Evolutionary conservation across 2,329 filamentous ascomycete genomes (phyloP), one percentile per base, ranked within the genome.

Genomic region (Cladobotryum mycophilum): DNA sequence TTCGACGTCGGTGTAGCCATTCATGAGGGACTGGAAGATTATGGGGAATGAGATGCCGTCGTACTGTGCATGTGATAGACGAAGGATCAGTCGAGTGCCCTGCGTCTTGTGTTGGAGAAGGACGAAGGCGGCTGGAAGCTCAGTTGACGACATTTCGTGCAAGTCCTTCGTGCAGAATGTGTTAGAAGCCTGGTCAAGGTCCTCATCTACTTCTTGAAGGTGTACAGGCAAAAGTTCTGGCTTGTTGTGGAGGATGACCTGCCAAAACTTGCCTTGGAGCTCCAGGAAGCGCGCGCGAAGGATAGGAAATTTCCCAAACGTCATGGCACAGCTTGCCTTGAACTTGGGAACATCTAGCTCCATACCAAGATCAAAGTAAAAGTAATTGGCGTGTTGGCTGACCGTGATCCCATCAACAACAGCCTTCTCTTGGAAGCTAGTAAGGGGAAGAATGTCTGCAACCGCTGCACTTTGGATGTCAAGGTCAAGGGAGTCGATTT

Each of bases 11-110:
- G 53, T 48, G 53, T 75, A 75, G 7, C 67, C 60, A 3, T 62
- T 61, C 1, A 67, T 60, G 36, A 75, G 61, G 12, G 70, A 64
- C 3, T 62, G 57, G 25, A 72, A 61, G 2, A 75, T 62, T 9
- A 60, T 58, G 1, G 72, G 71, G 4, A 76, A 62, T 47, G 64
- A 72, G 20, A 75, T 66, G 25, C 73, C 73, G 46, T 76, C 73
- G 48, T 76, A 76, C 52, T 76, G 73, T 1, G 73, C 73, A 53
- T 76, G 74, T 0, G 74, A 77, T 11, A 77, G 11, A 17, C 60
- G 58, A 36, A 62, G 37, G 3, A 60, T 45, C 3, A 64, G 30
- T 12, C 55, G 51, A 5, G 47, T 37, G 11, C 55, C 60, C 18
- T 58, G 51, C 2, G 43, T 48, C 17, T 52, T 30, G 41, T 58